Percentiles rank a stretch among this genome's conserved stretches.
phyloP scores from a whole-genome alignment of 495 filamentous ascomycete species.

The Penicillium diatomitis region DNA sequence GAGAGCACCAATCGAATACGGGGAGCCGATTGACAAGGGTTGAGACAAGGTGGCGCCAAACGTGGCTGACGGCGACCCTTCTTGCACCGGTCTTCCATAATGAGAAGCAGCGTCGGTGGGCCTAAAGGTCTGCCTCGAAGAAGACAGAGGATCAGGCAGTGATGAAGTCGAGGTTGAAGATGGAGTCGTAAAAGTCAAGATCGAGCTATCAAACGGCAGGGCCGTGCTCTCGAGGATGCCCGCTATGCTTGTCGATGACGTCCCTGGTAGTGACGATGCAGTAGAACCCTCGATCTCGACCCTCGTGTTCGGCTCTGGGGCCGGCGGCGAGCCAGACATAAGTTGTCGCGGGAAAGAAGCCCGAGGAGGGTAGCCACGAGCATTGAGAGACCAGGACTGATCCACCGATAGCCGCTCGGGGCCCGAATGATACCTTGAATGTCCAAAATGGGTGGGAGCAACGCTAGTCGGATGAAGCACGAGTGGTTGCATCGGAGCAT shows the following conservation, averaged over 20 bases:
- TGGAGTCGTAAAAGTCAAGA: too few species aligned
- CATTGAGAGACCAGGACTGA: constrained; percentile 58
- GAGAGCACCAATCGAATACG: constrained; percentile 22
- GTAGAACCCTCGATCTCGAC: constrained; percentile 15
- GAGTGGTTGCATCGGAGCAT: constrained; percentile 41
- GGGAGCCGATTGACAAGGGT: constrained; percentile 19
- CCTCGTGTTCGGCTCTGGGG: constrained; percentile 51
- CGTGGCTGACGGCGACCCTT: constrained; percentile 19
- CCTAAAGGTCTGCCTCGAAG: too few species aligned
- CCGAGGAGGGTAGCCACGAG: constrained; percentile 56
- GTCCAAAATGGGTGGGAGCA: constrained; percentile 34
- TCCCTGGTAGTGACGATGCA: too few species aligned
- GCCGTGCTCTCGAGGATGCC: too few species aligned
- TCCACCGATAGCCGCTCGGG: constrained; percentile 61
- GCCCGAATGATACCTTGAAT: constrained; percentile 38
- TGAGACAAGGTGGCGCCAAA: constrained; percentile 10
- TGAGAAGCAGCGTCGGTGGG: too few species aligned
- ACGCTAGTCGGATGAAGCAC: constrained; percentile 38
- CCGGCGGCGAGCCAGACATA: constrained; percentile 75
- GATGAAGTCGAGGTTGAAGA: too few species aligned
- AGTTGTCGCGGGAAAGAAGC: constrained; percentile 64
- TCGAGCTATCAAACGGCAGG: too few species aligned
- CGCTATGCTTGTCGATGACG: too few species aligned
- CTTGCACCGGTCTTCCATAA: too few species aligned
- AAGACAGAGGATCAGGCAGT: too few species aligned